Conservation (phyloP, 2,329 filamentous ascomycete genomes). For the Pseudogymnoascus sp. region DNA sequence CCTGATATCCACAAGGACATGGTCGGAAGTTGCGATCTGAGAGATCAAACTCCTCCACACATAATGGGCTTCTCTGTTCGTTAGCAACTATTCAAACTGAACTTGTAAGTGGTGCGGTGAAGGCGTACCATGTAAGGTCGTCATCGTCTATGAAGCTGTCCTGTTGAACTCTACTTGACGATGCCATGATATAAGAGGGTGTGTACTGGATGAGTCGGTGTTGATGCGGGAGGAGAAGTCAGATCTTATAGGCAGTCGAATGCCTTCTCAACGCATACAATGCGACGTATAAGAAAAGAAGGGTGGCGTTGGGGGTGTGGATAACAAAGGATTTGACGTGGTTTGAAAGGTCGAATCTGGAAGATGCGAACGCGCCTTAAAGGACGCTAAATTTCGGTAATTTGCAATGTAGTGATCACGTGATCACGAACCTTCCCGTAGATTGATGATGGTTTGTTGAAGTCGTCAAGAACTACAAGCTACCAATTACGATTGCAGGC, state of each 20-base stretch:
- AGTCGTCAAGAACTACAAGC: slow-evolving; percentile 8
- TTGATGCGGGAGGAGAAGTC: neutral
- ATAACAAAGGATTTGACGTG: slow-evolving; percentile 9
- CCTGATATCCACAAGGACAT: slow-evolving; percentile 96
- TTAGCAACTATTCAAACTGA: slow-evolving; percentile 13
- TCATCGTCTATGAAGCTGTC: slow-evolving; percentile 66
- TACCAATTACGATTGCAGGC: slow-evolving; percentile 10
- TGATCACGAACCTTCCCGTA: neutral
- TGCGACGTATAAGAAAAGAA: slow-evolving; percentile 9
- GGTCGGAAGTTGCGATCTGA: slow-evolving; percentile 95
- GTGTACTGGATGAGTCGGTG: slow-evolving; percentile 2
- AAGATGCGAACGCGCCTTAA: slow-evolving; percentile 11
- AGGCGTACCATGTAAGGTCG: slow-evolving; percentile 58
- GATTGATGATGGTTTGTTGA: slow-evolving; percentile 6
- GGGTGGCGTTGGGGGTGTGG: slow-evolving; percentile 5
- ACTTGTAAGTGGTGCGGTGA: slow-evolving; percentile 13
- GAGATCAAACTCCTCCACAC: slow-evolving; percentile 97
- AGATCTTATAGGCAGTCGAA: slow-evolving; percentile 2
- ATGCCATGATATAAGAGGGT: slow-evolving; percentile 11
- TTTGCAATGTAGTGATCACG: neutral
- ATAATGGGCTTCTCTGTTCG: slow-evolving; percentile 67
- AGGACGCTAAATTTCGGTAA: slow-evolving; percentile 10
- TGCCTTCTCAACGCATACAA: slow-evolving; percentile 9
- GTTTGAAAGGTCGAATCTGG: slow-evolving; percentile 9
- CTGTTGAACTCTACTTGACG: slow-evolving; percentile 36